Evolutionary conservation across 2,329 filamentous ascomycete species (phyloP).

Genomic region (Aspergillus brunneoviolaceus): DNA sequence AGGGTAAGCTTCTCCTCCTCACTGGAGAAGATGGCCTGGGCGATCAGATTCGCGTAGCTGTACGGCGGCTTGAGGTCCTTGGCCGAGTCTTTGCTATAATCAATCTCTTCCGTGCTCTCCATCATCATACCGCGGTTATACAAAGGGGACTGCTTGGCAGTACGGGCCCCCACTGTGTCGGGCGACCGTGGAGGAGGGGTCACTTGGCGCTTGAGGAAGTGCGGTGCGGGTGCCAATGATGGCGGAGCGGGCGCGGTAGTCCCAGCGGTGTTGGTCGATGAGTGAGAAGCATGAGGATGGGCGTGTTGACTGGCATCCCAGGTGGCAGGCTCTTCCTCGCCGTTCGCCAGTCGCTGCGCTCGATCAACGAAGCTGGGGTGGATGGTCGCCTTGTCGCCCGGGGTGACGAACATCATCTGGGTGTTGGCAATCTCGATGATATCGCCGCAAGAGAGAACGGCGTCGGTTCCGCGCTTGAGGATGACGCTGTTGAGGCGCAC

Average conservation of each 20-base stretch:
- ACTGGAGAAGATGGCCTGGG: constrained; percentile 87
- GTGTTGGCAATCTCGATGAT: constrained; percentile 89
- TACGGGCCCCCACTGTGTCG: constrained; percentile 40
- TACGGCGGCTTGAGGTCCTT: constrained; percentile 93
- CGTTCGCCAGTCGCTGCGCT: constrained; percentile 51
- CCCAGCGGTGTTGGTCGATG: constrained; percentile 17
- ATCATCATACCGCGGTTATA: constrained; percentile 54
- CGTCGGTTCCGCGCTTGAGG: constrained; percentile 65
- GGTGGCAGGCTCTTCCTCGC: constrained; percentile 36
- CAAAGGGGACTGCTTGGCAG: constrained; percentile 47
- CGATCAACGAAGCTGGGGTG: constrained; percentile 69
- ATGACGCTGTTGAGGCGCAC: constrained; percentile 75
- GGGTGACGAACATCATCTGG: constrained; percentile 99
- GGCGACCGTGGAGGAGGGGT: constrained; percentile 42
- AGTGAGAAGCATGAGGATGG: constrained; percentile 33
- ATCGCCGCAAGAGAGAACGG: constrained; percentile 75
- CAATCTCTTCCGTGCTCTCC: constrained; percentile 54
- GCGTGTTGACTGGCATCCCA: constrained; percentile 42
- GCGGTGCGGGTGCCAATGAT: constrained; percentile 45
- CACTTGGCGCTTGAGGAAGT: constrained; percentile 45
- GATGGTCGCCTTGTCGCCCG: constrained; percentile 69
- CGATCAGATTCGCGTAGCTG: constrained; percentile 96
- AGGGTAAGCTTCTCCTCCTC: constrained; percentile 86
- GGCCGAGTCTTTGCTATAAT: constrained; percentile 72
- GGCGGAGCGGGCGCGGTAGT: constrained; percentile 31